Evolutionary conservation across 768 basidiomycete genomes (phyloP).

Genomic region (Lentinula sp.): DNA sequence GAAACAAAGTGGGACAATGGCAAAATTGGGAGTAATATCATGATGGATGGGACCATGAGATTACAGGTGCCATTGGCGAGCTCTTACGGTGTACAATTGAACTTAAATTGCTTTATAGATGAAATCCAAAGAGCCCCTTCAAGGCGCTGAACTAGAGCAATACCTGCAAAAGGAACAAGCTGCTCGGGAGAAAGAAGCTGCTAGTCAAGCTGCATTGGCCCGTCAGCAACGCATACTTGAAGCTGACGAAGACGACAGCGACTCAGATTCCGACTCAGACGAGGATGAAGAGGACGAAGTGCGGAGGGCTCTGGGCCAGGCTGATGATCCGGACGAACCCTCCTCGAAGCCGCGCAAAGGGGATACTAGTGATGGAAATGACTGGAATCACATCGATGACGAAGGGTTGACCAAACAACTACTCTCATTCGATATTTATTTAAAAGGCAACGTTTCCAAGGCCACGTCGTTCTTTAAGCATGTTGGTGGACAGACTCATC

Average conservation of each 20-base stretch:
- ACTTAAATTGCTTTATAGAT: conserved; percentile 43
- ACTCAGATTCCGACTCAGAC: conserved; percentile 65
- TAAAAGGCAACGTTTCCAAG: conserved; percentile 93
- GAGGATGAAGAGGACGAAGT: conserved; percentile 62
- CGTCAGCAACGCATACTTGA: conserved; percentile 87
- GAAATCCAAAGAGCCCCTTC: conserved; percentile 82
- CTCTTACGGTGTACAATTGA: neutral
- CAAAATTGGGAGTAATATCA: conserved; percentile 78
- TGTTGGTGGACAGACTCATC: conserved; percentile 59
- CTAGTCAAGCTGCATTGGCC: conserved; percentile 76
- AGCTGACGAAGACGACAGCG: conserved; percentile 88
- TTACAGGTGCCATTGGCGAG: conserved; percentile 48
- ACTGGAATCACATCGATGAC: conserved; percentile 73
- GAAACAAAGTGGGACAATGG: conserved; percentile 88
- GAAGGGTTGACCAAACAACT: conserved; percentile 69
- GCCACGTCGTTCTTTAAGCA: conserved; percentile 85
- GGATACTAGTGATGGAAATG: conserved; percentile 45
- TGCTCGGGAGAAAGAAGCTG: conserved; percentile 78
- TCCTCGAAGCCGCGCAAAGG: conserved; percentile 34
- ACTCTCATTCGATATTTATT: conserved; percentile 91
- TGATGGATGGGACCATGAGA: conserved; percentile 67
- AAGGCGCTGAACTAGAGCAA: conserved; percentile 82
- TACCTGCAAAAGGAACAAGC: conserved; percentile 71
- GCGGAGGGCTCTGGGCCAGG: conserved; percentile 46
- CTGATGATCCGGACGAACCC: conserved; percentile 26